A percentile compares a stretch with the other conserved stretches of the same genome.
phyloP scores from a whole-genome alignment of 495 filamentous ascomycete genomes.

The Xeromyces bisporus region DNA sequence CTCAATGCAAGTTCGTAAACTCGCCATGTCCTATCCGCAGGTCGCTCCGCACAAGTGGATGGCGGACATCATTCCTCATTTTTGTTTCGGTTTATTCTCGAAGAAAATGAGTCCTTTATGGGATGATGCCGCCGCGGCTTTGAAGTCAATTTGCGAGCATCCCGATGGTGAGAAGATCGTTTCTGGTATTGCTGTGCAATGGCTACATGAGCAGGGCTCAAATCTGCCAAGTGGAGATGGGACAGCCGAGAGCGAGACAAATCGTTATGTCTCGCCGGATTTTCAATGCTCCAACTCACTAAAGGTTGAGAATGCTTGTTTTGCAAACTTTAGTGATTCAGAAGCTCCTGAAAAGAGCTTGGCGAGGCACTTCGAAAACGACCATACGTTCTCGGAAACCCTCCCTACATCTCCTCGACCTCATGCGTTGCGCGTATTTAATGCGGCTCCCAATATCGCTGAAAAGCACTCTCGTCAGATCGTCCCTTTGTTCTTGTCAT shows the following conservation, averaged over 20 bases:
- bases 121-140: constrained; percentile 60
- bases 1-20: constrained; percentile 69
- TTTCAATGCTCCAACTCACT: constrained; percentile 71
- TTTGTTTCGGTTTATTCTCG: constrained; percentile 78
- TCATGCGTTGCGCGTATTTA: constrained; percentile 67
- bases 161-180: constrained; percentile 57
- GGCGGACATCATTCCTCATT: constrained; percentile 53
- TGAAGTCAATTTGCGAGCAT: constrained; percentile 57
- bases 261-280: constrained; percentile 25
- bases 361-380: constrained; percentile 18
- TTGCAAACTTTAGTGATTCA: constrained; percentile 10
- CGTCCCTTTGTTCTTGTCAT: constrained; percentile 71
- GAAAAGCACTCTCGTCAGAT: constrained; percentile 74
- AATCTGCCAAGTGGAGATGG: constrained; percentile 9
- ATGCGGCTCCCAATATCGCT: constrained; percentile 52
- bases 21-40: constrained; percentile 43
- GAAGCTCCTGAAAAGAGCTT: constrained; percentile 10
- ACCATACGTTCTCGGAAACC: constrained; percentile 16
- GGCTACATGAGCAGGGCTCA: constrained; percentile 48
- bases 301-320: constrained; percentile 32
- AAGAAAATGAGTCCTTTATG: constrained; percentile 66
- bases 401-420: constrained; percentile 37
- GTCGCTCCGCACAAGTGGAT: constrained; percentile 43
- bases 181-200: constrained; percentile 56
- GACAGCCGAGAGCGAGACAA: constrained; percentile 10